Evolutionary conservation across 2,329 filamentous ascomycete species (phyloP).

Genomic region (Phialophora verrucosa): DNA sequence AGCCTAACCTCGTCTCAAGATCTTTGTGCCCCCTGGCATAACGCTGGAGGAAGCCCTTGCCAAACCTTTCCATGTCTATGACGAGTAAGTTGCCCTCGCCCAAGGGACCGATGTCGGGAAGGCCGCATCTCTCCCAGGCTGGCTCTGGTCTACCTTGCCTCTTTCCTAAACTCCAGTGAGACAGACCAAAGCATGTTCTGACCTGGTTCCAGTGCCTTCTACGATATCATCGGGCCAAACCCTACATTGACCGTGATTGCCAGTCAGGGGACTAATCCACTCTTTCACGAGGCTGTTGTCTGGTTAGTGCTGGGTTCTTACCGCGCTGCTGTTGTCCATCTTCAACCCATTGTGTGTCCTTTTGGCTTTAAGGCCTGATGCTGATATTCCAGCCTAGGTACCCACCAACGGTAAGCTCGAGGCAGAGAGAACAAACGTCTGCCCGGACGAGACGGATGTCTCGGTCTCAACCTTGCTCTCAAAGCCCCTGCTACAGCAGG

Average conservation of each 20-base stretch:
- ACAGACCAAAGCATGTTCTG: not conserved
- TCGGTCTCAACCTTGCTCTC: not conserved
- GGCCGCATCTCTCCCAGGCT: not conserved
- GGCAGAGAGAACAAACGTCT: not conserved
- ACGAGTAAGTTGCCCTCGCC: slow-evolving; percentile 39
- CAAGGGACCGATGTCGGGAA: not conserved
- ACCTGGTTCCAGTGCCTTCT: not conserved
- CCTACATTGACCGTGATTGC: slow-evolving; percentile 60
- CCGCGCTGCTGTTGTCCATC: too few species aligned
- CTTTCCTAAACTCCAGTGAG: not conserved
- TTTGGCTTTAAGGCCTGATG: not conserved
- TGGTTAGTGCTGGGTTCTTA: slow-evolving; percentile 48
- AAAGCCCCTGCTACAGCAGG: not conserved
- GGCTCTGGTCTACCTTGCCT: not conserved
- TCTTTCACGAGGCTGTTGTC: slow-evolving; percentile 63
- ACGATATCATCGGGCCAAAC: slow-evolving; percentile 54
- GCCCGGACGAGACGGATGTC: not conserved
- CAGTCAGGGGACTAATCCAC: slow-evolving; percentile 51
- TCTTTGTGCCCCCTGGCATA: slow-evolving; percentile 55
- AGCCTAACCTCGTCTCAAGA: slow-evolving; percentile 35
- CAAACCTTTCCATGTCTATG: slow-evolving; percentile 55
- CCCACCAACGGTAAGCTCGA: slow-evolving; percentile 44
- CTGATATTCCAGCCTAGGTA: slow-evolving; percentile 41
- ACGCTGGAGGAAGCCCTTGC: slow-evolving; percentile 45
- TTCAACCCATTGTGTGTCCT: not conserved